Evolutionary conservation across 768 basidiomycete genomes (phyloP).

Genomic region (Cystofilobasidium macerans): DNA sequence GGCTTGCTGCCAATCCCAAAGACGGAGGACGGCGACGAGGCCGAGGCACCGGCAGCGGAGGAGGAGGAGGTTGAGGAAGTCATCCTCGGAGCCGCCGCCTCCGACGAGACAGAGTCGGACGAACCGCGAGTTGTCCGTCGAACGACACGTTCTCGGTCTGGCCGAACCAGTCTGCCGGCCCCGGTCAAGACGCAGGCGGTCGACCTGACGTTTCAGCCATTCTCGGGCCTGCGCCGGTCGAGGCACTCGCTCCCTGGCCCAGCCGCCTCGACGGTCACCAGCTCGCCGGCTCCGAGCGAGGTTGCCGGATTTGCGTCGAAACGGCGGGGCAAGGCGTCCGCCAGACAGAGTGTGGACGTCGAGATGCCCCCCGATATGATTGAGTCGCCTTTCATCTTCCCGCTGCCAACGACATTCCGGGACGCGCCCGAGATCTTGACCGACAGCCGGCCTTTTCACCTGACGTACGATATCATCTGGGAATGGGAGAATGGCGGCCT

Average conservation of each 20-base stretch:
- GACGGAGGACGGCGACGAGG: no score
- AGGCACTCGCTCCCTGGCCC: not conserved
- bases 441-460: constrained; percentile 26
- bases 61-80: not conserved
- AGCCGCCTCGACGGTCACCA: not conserved
- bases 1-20: constrained; percentile 2
- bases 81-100: not conserved
- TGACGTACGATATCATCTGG: constrained; percentile 34
- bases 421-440: constrained; percentile 26
- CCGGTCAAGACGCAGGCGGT: not conserved
- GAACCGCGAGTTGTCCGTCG: not conserved
- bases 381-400: constrained; percentile 14
- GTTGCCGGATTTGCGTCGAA: not conserved
- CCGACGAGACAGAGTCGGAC: not conserved
- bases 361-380: not conserved
- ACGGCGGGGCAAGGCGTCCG: no score
- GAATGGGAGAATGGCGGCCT: constrained; percentile 31
- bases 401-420: constrained; percentile 32
- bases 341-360: not conserved
- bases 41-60: not conserved
- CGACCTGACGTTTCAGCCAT: not conserved
- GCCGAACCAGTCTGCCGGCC: not conserved
- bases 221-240: not conserved
- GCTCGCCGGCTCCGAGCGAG: not conserved
- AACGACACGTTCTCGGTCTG: not conserved